Evolutionary conservation across 1,284 basidiomycete genomes (phyloP), one percentile per base, ranked within the genome.

Genomic region (Mycosarcoma mackinlayi): DNA sequence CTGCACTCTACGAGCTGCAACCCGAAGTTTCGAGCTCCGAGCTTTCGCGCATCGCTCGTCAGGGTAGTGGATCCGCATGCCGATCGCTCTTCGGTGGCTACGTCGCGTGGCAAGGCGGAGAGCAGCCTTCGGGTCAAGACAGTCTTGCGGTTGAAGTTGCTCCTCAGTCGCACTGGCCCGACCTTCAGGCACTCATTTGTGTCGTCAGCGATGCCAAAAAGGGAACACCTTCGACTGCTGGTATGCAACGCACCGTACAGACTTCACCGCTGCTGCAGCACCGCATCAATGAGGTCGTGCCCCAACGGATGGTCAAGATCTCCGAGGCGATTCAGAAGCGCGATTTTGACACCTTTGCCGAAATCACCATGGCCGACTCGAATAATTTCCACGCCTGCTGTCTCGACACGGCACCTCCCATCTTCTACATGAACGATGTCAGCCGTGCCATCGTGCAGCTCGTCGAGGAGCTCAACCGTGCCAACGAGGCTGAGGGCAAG

Each of bases 391-490:
- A 99, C 83, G 94, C 95, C 23, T 93, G 96, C 75, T 92, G 92
- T 63, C 89, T 98, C 74, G 96, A 99, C 85, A 98, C 95, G 0
- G 88, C 90, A 44, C 96, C 95, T 1, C 96, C 95, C 42, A 98
- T 98, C 85, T 98, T 98, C 84, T 98, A 99, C 87, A 90, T 99
- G 88, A 98, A 98, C 86, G 95, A 99, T 84, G 92, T 94, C 73
- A 92, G 90, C 68, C 88, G 80, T 30, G 76, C 75, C 34, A 79
- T 82, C 39, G 74, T 82, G 23, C 72, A 74, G 58, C 69, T 82
- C 25, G 87, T 98, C 67, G 91, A 92, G 58, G 96, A 98, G 85
- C 89, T 94, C 85, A 99, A 99, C 85, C 88, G 94, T n/a, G 86
- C 92, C 33, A 87, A 89, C 3, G 61, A 65, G 31, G 75, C 64